Evolutionary conservation across 768 basidiomycete genomes (phyloP).

Genomic region (Leccinum disarticulatum): DNA sequence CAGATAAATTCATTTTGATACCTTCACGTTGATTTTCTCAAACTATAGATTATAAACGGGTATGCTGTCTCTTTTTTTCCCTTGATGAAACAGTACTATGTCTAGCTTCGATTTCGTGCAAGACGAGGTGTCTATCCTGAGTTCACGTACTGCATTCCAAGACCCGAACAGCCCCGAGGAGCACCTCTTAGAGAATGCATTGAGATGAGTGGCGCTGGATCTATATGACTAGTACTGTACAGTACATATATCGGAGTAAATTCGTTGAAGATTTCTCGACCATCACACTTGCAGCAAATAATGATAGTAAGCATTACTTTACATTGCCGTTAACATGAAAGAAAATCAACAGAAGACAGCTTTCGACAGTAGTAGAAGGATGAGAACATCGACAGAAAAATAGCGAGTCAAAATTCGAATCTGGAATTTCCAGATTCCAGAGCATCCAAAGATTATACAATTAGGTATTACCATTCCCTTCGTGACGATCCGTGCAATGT

Average conservation of each 20-base stretch:
- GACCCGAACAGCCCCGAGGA: conserved; percentile 35
- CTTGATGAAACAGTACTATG: too few species aligned
- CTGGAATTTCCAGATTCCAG: too few species aligned
- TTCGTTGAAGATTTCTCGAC: not conserved
- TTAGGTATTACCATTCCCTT: too few species aligned
- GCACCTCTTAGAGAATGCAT: conserved; percentile 36
- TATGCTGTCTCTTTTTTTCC: conserved; percentile 16
- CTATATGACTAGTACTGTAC: conserved; percentile 15
- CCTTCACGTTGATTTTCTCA: conserved; percentile 7
- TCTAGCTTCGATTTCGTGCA: conserved; percentile 30
- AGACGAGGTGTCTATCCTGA: conserved; percentile 33
- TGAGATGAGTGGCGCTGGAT: conserved; percentile 35
- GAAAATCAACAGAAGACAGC: too few species aligned
- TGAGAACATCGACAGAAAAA: too few species aligned
- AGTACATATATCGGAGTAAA: not conserved
- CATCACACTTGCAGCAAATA: too few species aligned
- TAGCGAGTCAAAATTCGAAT: too few species aligned
- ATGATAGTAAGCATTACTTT: too few species aligned
- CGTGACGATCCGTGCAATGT: not conserved
- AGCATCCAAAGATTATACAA: too few species aligned
- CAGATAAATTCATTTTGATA: conserved; percentile 48
- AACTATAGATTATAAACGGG: conserved; percentile 31
- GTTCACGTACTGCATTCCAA: conserved; percentile 33
- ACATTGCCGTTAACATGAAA: too few species aligned
- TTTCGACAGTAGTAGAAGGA: too few species aligned